Evolutionary conservation across 139 green algal genomes (phyloP), one percentile per base, ranked within the genome.

Genomic region (Edaphochlamys debaryana): DNA sequence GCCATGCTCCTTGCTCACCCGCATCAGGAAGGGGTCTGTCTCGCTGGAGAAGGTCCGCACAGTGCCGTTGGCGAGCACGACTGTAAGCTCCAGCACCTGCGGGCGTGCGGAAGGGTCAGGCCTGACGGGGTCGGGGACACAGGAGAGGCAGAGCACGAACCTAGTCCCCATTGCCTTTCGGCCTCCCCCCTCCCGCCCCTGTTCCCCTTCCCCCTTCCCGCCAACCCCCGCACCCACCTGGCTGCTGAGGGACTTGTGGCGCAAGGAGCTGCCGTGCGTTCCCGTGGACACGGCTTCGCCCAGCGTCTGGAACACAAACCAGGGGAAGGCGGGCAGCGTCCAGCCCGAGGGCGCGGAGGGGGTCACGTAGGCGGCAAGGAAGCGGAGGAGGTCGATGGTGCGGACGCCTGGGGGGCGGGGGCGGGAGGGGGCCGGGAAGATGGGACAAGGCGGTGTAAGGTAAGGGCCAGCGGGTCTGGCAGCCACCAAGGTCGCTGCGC

Each of bases 231-330:
- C 56, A 27, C 38, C 13, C 67, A 97, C 89, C 90, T 97, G 93
- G 41, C 91, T 82, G 40, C 90, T 95, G 0, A 98, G 88, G 22
- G 79, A 89, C 32, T 88, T 90, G 20, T 92, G 86, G 37, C 72
- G 67, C 40, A 98, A 69, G 82, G 84, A 93, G 82, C 69, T 92
- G 71, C 95, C 95, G 86, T 98, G 95, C 0, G 93, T 94, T 42
- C 86, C 92, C 1, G 95, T 98, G 60, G 95, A 84, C 3, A 98
- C 91, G 11, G 95, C 95, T 6, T 95, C 95, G 7, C 88, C 95
- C 42, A 98, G 93, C 2, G 90, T 96, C 87, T 85, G 75, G 40
- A 74, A 93, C 50, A 96, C 92, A 85, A 94, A 97, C 92, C 93
- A 98, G 56, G 89, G 86, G 60, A 94, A 97, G 19, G 92, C 90